These are phyloP conservation scores for Arctium minus DNA, from an alignment of 129 eudicot genomes.

Conservation along the genomic window DNA sequence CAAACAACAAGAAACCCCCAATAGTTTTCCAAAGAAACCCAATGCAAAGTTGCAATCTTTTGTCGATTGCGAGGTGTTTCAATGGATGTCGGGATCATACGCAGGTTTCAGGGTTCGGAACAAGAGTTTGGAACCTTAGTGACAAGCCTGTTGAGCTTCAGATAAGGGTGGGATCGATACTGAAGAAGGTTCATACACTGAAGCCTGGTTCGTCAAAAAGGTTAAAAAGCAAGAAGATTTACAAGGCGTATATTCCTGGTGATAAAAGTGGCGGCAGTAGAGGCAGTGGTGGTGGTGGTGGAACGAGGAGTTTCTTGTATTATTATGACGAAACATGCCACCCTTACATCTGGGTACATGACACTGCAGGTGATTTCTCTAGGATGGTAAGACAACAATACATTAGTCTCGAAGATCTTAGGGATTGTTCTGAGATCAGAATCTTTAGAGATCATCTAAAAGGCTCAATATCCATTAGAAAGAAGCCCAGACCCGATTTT, in stretches of 20 bases:
- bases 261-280: background rate
- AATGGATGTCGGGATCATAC: constrained; percentile 72
- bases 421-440: constrained; percentile 82
- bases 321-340: constrained; percentile 85
- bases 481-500: constrained; percentile 61
- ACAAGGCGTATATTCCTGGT: constrained; percentile 79
- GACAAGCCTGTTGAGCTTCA: constrained; percentile 86
- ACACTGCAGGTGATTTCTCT: constrained; percentile 58
- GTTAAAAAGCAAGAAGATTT: constrained; percentile 68
- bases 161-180: constrained; percentile 71
- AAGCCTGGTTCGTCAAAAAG: constrained; percentile 84
- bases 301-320: constrained; percentile 52
- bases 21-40: background rate
- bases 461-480: constrained; percentile 76
- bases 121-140: constrained; percentile 77
- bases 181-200: constrained; percentile 70
- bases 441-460: constrained; percentile 76
- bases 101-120: constrained; percentile 56
- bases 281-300: constrained; percentile 28
- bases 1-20: constrained; percentile 4
- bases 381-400: constrained; percentile 91
- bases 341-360: constrained; percentile 85
- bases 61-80: constrained; percentile 58
- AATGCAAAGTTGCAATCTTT: constrained; percentile 51
- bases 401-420: constrained; percentile 81